These are phyloP conservation scores for Collybia mongolica DNA, from an alignment of 768 basidiomycete species.

Conservation along the genomic window DNA sequence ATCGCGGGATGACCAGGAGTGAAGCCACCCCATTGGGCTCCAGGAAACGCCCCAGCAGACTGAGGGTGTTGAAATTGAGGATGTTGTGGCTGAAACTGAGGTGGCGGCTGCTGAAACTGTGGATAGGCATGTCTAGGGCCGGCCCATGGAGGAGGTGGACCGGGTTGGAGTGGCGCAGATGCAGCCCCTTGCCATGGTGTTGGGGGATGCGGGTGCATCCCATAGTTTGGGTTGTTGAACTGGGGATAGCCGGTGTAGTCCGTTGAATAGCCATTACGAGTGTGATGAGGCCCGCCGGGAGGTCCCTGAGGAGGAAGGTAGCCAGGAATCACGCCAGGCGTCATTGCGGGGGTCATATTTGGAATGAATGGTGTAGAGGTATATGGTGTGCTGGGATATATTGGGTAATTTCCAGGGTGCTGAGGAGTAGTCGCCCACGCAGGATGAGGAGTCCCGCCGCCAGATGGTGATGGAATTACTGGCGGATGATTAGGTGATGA, in stretches of 20 bases:
- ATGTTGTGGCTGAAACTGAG: background rate
- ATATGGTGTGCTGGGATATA: constrained; percentile 36
- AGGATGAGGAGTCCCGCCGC: constrained; percentile 19
- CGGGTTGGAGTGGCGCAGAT: background rate
- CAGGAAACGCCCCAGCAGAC: background rate
- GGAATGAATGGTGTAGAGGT: constrained; percentile 33
- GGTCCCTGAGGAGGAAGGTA: constrained; percentile 10
- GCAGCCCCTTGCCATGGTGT: background rate
- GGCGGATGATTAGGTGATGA: constrained; percentile 27
- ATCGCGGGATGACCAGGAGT: constrained; percentile 4
- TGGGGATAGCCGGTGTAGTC: constrained; percentile 23
- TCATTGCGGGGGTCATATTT: constrained; percentile 17
- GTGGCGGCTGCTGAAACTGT: constrained; percentile 1
- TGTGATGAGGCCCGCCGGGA: constrained; percentile 1
- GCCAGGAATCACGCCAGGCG: constrained; percentile 1
- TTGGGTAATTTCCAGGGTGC: constrained; percentile 33
- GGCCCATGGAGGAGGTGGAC: background rate
- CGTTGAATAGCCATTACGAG: constrained; percentile 13
- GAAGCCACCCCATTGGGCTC: background rate
- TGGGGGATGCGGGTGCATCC: background rate
- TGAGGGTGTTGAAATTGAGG: background rate
- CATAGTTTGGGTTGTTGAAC: background rate
- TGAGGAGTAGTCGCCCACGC: constrained; percentile 32
- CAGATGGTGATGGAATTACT: constrained; percentile 23
- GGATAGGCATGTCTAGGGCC: background rate